Percentiles rank a stretch among this genome's conserved stretches.
These are phyloP conservation scores for Alternaria atra DNA, from an alignment of 2,329 filamentous ascomycete genomes.

Conservation along the genomic window DNA sequence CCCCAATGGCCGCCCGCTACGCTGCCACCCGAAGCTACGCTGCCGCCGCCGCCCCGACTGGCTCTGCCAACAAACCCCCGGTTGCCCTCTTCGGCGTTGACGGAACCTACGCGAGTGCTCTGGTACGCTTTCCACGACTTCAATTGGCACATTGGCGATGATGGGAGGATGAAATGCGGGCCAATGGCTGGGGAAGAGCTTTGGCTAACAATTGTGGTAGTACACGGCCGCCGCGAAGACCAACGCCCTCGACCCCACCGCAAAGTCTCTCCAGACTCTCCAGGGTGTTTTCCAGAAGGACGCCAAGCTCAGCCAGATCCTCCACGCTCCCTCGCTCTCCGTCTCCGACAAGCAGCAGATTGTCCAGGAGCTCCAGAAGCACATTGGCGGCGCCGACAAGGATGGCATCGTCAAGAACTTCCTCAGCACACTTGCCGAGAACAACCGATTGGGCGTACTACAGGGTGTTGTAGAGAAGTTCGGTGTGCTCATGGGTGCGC, in stretches of 20 bases:
- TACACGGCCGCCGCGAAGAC: constrained; percentile 96
- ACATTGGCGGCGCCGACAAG: constrained; percentile 73
- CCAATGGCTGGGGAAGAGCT: constrained; percentile 29
- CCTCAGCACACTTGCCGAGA: constrained; percentile 86
- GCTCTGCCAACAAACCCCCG: constrained; percentile 79
- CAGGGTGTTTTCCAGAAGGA: constrained; percentile 80
- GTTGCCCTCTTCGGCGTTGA: constrained; percentile 94
- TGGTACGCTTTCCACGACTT: constrained; percentile 71
- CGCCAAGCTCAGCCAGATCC: constrained; percentile 77
- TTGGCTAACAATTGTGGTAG: constrained; percentile 60
- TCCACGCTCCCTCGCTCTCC: constrained; percentile 81
- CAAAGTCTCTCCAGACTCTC: constrained; percentile 79
- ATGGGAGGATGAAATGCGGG: constrained; percentile 25
- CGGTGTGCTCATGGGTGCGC: constrained; percentile 82
- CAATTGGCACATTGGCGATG: constrained; percentile 34
- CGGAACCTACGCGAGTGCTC: constrained; percentile 96
- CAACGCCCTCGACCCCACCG: constrained; percentile 82
- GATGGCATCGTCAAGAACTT: constrained; percentile 91
- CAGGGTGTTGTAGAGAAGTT: constrained; percentile 89
- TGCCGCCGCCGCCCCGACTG: constrained; percentile 63
- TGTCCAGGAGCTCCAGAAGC: constrained; percentile 86
- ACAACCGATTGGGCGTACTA: constrained; percentile 90
- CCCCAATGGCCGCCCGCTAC: constrained; percentile 66
- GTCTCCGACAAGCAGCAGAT: constrained; percentile 84
- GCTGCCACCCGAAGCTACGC: constrained; percentile 80